phyloP scores from a whole-genome alignment of 768 basidiomycete species.

The Agaricus blazei region DNA sequence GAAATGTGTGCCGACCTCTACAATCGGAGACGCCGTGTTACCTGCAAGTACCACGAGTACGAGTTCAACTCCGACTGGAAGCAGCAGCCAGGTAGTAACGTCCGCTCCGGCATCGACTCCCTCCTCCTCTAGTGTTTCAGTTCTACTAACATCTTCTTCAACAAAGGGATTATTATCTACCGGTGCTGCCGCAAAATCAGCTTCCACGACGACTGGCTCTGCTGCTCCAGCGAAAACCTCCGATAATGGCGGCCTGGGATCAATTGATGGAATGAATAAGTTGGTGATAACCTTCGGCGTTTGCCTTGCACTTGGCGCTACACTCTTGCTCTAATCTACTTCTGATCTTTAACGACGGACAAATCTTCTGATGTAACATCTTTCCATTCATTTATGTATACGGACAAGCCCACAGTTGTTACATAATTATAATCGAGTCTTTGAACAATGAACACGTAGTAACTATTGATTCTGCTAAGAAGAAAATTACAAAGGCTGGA shows the following conservation, averaged over 20 bases:
- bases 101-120: not conserved
- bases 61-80: constrained; percentile 12
- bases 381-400: too few relatives aligned
- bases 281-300: not conserved
- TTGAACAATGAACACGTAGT: not conserved
- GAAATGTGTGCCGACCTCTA: constrained; percentile 46
- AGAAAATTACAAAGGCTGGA: constrained; percentile 48
- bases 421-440: not conserved
- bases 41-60: constrained; percentile 14
- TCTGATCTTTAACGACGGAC: not conserved
- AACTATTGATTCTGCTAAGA: not conserved
- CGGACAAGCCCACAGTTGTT: not conserved
- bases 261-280: constrained; percentile 1
- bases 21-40: constrained; percentile 44
- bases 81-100: not conserved
- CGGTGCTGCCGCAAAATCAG: not conserved
- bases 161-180: not conserved
- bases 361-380: too few relatives aligned
- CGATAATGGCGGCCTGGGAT: not conserved
- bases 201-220: not conserved
- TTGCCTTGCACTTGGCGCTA: constrained; percentile 1
- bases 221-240: not conserved
- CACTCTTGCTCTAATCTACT: not conserved
- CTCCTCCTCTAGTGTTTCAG: not conserved
- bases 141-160: not conserved